These are phyloP conservation scores for Coemansia sp. DNA, from an alignment of 192 early-diverging fungal species.

Conservation along the genomic window DNA sequence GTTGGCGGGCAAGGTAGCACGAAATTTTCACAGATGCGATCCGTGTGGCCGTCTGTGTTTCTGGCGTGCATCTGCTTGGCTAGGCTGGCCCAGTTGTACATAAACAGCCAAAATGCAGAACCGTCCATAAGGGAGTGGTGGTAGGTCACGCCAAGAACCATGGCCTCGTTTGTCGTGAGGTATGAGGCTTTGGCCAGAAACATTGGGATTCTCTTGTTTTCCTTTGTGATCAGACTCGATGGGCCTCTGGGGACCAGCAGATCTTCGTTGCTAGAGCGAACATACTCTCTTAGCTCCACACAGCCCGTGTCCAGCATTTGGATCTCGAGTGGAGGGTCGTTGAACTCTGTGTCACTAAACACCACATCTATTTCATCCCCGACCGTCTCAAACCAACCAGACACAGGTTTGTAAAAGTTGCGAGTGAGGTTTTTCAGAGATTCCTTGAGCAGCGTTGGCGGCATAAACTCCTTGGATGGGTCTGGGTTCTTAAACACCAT, in stretches of 20 bases:
- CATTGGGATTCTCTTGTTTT: conserved; percentile 29
- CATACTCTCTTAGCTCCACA: conserved; percentile 5
- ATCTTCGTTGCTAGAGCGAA: conserved; percentile 24
- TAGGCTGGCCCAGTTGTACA: conserved; percentile 42
- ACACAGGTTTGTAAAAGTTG: conserved; percentile 34
- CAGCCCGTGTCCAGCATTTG: conserved; percentile 26
- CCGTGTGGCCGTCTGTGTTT: neutral
- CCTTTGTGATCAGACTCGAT: conserved; percentile 5
- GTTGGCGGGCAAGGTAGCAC: conserved; percentile 34
- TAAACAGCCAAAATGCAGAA: conserved; percentile 40
- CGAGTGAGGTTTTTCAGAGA: conserved; percentile 25
- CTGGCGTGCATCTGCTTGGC: conserved; percentile 10
- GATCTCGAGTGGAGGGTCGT: conserved; percentile 33
- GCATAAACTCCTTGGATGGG: conserved; percentile 11
- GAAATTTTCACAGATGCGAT: no score
- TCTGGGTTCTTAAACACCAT: conserved; percentile 28
- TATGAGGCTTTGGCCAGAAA: conserved; percentile 38
- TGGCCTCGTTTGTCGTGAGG: conserved; percentile 12
- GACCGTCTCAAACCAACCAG: conserved; percentile 31
- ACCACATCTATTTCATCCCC: conserved; percentile 34
- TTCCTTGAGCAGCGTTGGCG: conserved; percentile 8
- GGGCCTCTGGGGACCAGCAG: conserved; percentile 28
- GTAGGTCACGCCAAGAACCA: conserved; percentile 35
- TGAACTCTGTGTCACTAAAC: conserved; percentile 19
- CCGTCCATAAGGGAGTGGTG: conserved; percentile 50